Base-by-base conservation (phyloP, 768 basidiomycete genomes). In the Rossbeevera mucosa region DNA sequence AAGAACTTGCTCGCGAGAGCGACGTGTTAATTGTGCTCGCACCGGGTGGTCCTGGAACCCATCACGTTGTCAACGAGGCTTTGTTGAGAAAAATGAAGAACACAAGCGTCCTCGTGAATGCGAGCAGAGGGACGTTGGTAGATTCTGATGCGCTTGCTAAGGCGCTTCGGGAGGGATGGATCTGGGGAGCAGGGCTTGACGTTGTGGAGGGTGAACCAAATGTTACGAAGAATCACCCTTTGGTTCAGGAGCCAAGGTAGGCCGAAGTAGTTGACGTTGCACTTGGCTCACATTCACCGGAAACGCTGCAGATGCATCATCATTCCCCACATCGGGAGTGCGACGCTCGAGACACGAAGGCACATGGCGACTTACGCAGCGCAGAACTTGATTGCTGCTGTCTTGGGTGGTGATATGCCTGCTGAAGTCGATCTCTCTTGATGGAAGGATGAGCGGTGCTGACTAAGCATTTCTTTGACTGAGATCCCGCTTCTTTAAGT, bases 201-300 rank as follows among this genome's bases (percentile, higher is more conserved):
- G 95, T 98, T 30, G 83, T 97, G 7, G 91, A 93, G 58, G 93
- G 93, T 18, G 94, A 98, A 66, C 94, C 94, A 0, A 69, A 85
- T 42, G 76, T 99, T 24, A 60, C 70, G 1, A 66, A 71, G 2
- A 85, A 88, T 55, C 94, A 99, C 65, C 85, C 88, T 3, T 68
- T 99, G 44, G 82, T 95, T 42, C 82, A 79, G 60, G 82, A 90
- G 50, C 84, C 85, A 14, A 80, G 82, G 83, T 92, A 60, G 62
- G 71, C 71, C 51, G 3, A 21, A 12, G 12, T 44, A 7, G 3
- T 7, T 22, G 38, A 36, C 38, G n/a, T 12, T 46, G 47, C 51
- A 28, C 20, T 38, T 6, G 21, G 11, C 28, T 38, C 22, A 52
- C 36, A 46, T 36, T 26, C 9, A 13, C 13, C 16, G 21, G 36